Conservation (phyloP, 495 filamentous ascomycete species). For the Penicillium herquei region DNA sequence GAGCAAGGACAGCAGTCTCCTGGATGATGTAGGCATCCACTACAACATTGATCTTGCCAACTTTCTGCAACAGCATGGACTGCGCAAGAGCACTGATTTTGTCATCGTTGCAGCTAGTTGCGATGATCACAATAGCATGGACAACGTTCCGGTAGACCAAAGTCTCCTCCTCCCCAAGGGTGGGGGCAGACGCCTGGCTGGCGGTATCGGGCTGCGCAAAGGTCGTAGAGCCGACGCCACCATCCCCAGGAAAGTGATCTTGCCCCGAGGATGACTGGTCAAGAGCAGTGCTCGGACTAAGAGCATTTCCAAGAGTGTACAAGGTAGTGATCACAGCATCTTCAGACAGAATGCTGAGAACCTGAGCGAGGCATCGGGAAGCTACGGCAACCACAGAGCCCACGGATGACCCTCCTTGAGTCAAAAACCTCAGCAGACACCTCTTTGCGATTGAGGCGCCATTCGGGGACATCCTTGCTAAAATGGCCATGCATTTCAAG, state of each 20-base stretch:
- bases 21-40: slow-evolving; percentile 82
- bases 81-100: slow-evolving; percentile 94
- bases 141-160: slow-evolving; percentile 76
- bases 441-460: slow-evolving; percentile 75
- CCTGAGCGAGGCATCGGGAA: slow-evolving; percentile 74
- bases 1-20: slow-evolving; percentile 74
- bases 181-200: slow-evolving; percentile 74
- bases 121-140: slow-evolving; percentile 85
- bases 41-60: slow-evolving; percentile 71
- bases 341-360: slow-evolving; percentile 77
- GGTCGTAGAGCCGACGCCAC: slow-evolving; percentile 18
- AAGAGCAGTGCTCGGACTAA: slow-evolving; percentile 62
- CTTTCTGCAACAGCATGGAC: slow-evolving; percentile 91
- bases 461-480: slow-evolving; percentile 68
- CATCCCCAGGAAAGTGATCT: slow-evolving; percentile 26
- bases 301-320: slow-evolving; percentile 88
- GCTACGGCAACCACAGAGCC: slow-evolving; percentile 67
- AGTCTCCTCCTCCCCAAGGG: slow-evolving; percentile 71
- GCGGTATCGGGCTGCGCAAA: slow-evolving; percentile 62
- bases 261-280: slow-evolving; percentile 29
- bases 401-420: slow-evolving; percentile 67
- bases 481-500: slow-evolving; percentile 76
- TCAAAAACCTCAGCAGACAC: slow-evolving; percentile 79
- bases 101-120: slow-evolving; percentile 74
- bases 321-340: slow-evolving; percentile 93